phyloP scores from a whole-genome alignment of 768 basidiomycete species.

The Lentinula lateritia region DNA sequence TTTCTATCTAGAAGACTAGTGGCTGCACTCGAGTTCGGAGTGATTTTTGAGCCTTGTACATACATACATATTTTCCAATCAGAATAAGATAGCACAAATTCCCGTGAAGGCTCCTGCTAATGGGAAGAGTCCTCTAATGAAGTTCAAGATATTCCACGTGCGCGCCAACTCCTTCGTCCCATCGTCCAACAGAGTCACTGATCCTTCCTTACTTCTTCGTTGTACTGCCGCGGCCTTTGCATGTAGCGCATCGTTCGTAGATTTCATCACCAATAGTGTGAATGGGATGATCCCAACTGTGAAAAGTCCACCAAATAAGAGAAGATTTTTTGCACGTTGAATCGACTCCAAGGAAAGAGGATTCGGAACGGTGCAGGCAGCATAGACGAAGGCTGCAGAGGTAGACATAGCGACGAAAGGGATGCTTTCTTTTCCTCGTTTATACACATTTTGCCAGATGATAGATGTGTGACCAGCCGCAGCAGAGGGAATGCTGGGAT shows the following conservation, averaged over 20 bases:
- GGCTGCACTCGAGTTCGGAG: too few species aligned
- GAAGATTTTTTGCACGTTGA: neutral
- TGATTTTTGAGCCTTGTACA: too few species aligned
- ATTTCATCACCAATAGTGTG: neutral
- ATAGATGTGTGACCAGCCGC: neutral
- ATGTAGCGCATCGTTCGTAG: neutral
- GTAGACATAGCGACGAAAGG: neutral
- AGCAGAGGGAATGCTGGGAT: neutral
- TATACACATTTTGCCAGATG: neutral
- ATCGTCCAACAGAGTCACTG: neutral
- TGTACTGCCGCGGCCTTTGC: neutral
- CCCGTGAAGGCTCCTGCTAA: neutral
- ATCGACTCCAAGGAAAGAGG: neutral
- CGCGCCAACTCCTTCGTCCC: neutral
- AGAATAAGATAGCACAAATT: neutral
- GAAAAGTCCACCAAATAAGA: neutral
- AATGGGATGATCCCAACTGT: neutral
- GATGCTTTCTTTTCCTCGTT: neutral
- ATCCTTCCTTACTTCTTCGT: neutral
- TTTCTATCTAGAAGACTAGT: too few species aligned
- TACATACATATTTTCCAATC: neutral
- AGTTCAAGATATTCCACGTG: neutral
- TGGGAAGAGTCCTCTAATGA: neutral
- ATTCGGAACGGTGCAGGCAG: neutral
- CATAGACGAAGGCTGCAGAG: neutral